Conservation (phyloP, 1,139 yeast species). For the Candida sojae region DNA sequence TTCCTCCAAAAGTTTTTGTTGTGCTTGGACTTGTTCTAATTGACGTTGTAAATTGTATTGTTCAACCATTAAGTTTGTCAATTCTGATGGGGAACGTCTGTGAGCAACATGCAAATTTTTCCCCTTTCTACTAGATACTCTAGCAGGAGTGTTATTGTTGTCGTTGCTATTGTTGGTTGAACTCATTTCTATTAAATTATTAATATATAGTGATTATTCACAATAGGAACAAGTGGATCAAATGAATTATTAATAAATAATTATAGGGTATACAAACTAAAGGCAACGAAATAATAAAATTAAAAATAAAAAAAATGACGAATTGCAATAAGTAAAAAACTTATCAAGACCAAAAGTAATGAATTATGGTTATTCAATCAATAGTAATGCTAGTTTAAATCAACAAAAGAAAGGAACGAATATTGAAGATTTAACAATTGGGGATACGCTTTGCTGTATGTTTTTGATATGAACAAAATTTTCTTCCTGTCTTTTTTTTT, state of each 20-base stretch:
- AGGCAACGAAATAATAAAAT: background rate
- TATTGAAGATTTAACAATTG: background rate
- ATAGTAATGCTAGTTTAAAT: background rate
- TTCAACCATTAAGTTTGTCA: conserved; percentile 93
- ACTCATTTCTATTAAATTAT: background rate
- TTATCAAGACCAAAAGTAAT: background rate
- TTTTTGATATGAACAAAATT: conserved; percentile 2
- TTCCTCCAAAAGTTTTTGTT: conserved; percentile 81
- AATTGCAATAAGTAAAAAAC: background rate
- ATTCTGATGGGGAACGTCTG: conserved; percentile 89
- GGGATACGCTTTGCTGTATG: background rate
- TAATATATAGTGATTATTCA: background rate
- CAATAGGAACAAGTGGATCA: background rate
- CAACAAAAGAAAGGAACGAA: background rate
- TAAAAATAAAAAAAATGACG: background rate
- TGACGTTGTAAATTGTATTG: conserved; percentile 93
- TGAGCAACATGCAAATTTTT: conserved; percentile 82
- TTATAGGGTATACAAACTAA: background rate
- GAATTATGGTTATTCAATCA: background rate
- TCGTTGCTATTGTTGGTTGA: conserved; percentile 4
- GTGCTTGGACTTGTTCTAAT: conserved; percentile 86
- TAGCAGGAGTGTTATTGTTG: conserved; percentile 16
- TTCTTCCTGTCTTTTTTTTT: background rate
- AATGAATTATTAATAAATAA: background rate
- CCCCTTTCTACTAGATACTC: conserved; percentile 25